Evolutionary conservation across 768 basidiomycete genomes (phyloP), one percentile per base, ranked within the genome.

Genomic region (Pleurotus eryngii): DNA sequence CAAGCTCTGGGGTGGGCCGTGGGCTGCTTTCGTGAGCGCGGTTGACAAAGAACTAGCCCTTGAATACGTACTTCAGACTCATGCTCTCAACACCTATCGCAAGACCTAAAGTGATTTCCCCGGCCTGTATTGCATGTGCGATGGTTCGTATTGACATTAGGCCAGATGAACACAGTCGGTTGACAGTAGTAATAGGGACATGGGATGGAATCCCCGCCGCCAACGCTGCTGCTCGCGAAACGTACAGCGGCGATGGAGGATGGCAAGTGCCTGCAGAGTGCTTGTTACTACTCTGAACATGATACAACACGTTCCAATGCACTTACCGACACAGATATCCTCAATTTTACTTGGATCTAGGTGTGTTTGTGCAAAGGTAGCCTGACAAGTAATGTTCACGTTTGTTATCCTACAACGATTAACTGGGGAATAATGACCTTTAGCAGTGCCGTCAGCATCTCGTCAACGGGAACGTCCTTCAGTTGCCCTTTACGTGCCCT

Each of bases 81-180:
- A 93, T 92, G 70, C 87, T 93, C 64, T 94, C 91, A 8, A 82
- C 84, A 15, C 89, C 91, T 26, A 86, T 78, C 2, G 94, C 96
- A 54, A 98, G 74, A 20, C 96, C 96, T 45, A 98, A 77, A 24
- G 90, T 86, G 24, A 87, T 86, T 65, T 98, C 92, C 20, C 90
- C 89, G 5, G 85, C 72, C 60, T 86, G 81, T 62, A 98, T 95
- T 57, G 89, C 81, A 69, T 96, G 89, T 15, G 95, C 93, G 49
- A 98, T 90, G 67, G 79, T 85, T 58, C 91, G 85, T 60, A 98
- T 87, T n/a, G 96, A 89, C 83, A 95, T 92, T 49, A 98, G 78
- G 20, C 95, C 95, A 0, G 94, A 95, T 2, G 94, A 91, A 72
- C 96, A 99, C 49, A 98, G 81, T 57, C 96, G 80, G 71, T 99